Conservation (phyloP, 768 basidiomycete genomes). For the Boletus reticuloceps region DNA sequence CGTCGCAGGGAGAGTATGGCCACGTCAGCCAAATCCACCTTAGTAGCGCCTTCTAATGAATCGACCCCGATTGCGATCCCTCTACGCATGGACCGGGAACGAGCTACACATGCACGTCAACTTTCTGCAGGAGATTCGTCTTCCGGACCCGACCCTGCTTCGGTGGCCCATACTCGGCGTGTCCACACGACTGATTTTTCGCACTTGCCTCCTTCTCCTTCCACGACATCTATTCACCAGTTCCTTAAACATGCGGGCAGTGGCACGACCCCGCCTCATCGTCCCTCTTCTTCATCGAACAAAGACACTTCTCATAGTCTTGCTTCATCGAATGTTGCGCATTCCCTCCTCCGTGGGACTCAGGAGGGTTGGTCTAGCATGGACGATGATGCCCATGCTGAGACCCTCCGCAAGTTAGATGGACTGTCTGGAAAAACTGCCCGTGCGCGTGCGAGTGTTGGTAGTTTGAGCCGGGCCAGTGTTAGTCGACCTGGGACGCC, state of each 20-base stretch:
- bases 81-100: constrained; percentile 26
- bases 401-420: constrained; percentile 90
- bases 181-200: constrained; percentile 78
- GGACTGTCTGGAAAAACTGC: constrained; percentile 77
- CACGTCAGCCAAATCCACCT: constrained; percentile 34
- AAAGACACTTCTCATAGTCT: constrained; percentile 40
- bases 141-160: constrained; percentile 48
- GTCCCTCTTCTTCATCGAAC: constrained; percentile 36
- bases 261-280: constrained; percentile 35
- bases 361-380: constrained; percentile 89
- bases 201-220: constrained; percentile 87
- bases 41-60: constrained; percentile 10
- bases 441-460: constrained; percentile 73
- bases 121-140: constrained; percentile 67
- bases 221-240: constrained; percentile 85
- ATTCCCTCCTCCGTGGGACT: constrained; percentile 81
- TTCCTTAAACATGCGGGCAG: constrained; percentile 60
- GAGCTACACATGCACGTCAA: constrained; percentile 57
- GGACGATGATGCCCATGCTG: constrained; percentile 85
- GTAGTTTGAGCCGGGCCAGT: constrained; percentile 64
- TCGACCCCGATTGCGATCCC: constrained; percentile 25
- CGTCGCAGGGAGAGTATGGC: constrained; percentile 50
- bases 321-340: constrained; percentile 67
- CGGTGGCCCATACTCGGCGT: constrained; percentile 52
- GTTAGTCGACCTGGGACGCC: constrained; percentile 77